Evolutionary conservation across 495 filamentous ascomycete species (phyloP).

Genomic region (Rusavskia elegans): DNA sequence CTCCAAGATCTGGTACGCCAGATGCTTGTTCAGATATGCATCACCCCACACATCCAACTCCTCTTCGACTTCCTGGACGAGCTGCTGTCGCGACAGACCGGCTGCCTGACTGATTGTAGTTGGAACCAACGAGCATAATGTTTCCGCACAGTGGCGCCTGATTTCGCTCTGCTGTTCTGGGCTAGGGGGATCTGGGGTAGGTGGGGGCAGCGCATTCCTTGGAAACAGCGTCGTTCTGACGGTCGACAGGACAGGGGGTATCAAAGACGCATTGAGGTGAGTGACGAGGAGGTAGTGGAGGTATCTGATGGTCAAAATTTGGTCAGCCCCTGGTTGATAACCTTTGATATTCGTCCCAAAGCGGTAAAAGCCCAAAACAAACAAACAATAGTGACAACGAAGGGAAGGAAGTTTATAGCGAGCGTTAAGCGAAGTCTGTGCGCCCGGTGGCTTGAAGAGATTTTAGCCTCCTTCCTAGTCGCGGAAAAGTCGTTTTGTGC

Average conservation of each 20-base stretch:
- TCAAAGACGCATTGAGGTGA: constrained; percentile 46
- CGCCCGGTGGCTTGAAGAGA: not conserved
- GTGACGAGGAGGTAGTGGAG: constrained; percentile 54
- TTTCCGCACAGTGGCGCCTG: constrained; percentile 38
- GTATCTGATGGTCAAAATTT: constrained; percentile 32
- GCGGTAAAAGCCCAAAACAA: not conserved
- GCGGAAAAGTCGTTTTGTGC: too few species aligned
- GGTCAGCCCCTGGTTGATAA: too few species aligned
- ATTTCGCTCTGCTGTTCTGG: constrained; percentile 30
- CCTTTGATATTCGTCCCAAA: not conserved
- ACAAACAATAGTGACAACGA: not conserved
- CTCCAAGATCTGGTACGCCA: constrained; percentile 66
- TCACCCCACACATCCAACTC: constrained; percentile 64
- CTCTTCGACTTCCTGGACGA: constrained; percentile 30
- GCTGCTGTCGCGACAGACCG: constrained; percentile 16
- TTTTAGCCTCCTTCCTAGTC: too few species aligned
- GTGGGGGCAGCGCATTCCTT: constrained; percentile 19
- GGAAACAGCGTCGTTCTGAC: constrained; percentile 66
- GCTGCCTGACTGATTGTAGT: constrained; percentile 7
- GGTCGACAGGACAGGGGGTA: constrained; percentile 58
- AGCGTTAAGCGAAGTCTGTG: not conserved
- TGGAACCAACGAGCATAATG: constrained; percentile 32
- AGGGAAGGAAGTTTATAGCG: not conserved
- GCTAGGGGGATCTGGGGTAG: constrained; percentile 18
- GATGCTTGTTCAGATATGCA: constrained; percentile 77